Conservation (phyloP, 495 filamentous ascomycete species). For the Halenospora varia region DNA sequence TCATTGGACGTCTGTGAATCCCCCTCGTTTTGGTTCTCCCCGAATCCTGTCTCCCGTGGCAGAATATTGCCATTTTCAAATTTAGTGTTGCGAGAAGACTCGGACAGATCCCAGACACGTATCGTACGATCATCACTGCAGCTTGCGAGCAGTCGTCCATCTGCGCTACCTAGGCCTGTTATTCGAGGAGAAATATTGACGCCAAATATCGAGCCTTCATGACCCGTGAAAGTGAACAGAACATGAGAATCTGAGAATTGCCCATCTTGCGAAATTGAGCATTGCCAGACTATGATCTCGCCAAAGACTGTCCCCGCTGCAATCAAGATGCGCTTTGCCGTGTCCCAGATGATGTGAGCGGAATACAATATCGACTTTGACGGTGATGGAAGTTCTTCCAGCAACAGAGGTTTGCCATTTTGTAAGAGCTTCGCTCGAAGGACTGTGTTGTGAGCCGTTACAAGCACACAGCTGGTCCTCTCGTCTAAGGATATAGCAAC, state of each 20-base stretch:
- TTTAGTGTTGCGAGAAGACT: not conserved
- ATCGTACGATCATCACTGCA: constrained; percentile 96
- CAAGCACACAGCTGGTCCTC: constrained; percentile 36
- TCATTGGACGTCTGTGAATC: not conserved
- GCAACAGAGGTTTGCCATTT: constrained; percentile 16
- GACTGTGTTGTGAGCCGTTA: constrained; percentile 85
- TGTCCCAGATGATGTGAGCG: constrained; percentile 63
- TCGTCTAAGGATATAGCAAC: constrained; percentile 48
- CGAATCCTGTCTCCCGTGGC: constrained; percentile 48
- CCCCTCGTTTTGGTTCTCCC: constrained; percentile 13
- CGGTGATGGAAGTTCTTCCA: constrained; percentile 53
- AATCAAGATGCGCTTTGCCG: constrained; percentile 57
- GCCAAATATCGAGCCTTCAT: constrained; percentile 92
- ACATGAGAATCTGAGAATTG: constrained; percentile 34
- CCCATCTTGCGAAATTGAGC: constrained; percentile 29
- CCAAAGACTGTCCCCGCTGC: constrained; percentile 91
- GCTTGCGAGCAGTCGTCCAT: constrained; percentile 66
- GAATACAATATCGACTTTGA: constrained; percentile 87
- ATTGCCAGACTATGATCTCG: constrained; percentile 88
- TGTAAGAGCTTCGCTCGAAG: constrained; percentile 30
- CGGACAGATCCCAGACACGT: constrained; percentile 74
- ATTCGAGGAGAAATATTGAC: constrained; percentile 70
- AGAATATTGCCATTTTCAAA: not conserved
- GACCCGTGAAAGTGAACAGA: constrained; percentile 75
- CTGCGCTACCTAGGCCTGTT: constrained; percentile 26